Evolutionary conservation across 2,329 filamentous ascomycete species (phyloP), one percentile per base, ranked within the genome.

Genomic region (Onygena corvina): DNA sequence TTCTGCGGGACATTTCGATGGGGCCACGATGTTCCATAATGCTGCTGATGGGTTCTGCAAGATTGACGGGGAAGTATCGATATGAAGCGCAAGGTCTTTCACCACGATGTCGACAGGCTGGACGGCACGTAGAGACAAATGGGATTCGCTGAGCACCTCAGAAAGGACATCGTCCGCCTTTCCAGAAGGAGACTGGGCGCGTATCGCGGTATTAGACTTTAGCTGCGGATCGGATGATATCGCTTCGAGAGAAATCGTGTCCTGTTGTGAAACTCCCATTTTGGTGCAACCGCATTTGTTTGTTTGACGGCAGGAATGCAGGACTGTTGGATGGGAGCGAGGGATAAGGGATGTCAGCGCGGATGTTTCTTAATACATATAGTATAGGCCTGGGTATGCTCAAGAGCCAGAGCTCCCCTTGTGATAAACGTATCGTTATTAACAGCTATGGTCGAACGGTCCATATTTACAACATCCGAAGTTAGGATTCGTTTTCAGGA

Each of bases 121-220:
- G 45, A 71, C 68, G 1, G 60, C 60, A 4, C 66, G 66, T 25
- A 71, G 62, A 3, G 67, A 64, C 14, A 71, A 56, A n/a, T 66
- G 52, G 7, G 45, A 31, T 34, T 9, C 29, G 27, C 30, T 35
- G 16, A 21, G 14, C 25, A 33, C 11, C 11, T 31, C 14, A n/a
- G n/a, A 7, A 4, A 23, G 11, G 20, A 12, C 36, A 12, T 40
- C 18, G 3, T 40, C 20, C n/a, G 11, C 18, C 25, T 23, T n/a
- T 33, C 30, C 30, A 4, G 30, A 4, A 12, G 30, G 9, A 33
- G 30, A n/a, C 30, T 33, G n/a, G n/a, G n/a, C n/a, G n/a, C n/a
- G n/a, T n/a, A n/a, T 40, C 3, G 36, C 18, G 8, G 16, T 21
- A 16, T 18, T 40, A 5, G 20, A n/a, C 6, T 40, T n/a, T 2